Conservation (phyloP, 768 basidiomycete species). For the Ramaria sp. region DNA sequence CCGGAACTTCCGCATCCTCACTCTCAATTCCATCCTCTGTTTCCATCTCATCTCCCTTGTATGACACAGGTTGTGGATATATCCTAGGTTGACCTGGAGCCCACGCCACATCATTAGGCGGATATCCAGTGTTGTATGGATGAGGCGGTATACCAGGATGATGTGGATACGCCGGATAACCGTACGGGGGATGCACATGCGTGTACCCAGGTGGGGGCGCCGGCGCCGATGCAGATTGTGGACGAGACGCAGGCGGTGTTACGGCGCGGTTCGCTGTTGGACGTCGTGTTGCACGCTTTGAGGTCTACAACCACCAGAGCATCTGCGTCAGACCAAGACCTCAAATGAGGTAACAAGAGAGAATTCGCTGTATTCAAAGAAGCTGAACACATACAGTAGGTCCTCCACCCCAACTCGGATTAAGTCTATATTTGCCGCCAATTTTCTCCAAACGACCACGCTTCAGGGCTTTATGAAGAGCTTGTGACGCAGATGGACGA, state of each 20-base stretch:
- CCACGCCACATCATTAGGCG: background rate
- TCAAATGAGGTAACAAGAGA: background rate
- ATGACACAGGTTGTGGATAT: background rate
- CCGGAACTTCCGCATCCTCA: background rate
- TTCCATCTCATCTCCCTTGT: slow-evolving; percentile 1
- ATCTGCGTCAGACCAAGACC: background rate
- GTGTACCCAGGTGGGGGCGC: slow-evolving; percentile 28
- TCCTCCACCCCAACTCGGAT: slow-evolving; percentile 71
- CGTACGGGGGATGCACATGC: slow-evolving; percentile 26
- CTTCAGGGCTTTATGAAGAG: slow-evolving; percentile 77
- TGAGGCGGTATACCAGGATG: background rate
- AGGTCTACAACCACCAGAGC: slow-evolving; percentile 39
- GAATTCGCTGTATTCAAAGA: background rate
- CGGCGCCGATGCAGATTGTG: slow-evolving; percentile 20
- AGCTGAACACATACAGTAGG: slow-evolving; percentile 38
- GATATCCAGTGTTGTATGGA: background rate
- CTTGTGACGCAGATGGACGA: slow-evolving; percentile 81
- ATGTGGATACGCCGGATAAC: slow-evolving; percentile 16
- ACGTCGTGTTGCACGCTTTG: slow-evolving; percentile 66
- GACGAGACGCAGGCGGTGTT: slow-evolving; percentile 21
- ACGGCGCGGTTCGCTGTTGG: slow-evolving; percentile 20
- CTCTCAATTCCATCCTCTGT: slow-evolving; percentile 1
- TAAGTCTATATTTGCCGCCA: slow-evolving; percentile 67
- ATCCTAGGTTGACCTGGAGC: background rate
- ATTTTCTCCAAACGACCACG: slow-evolving; percentile 73